Conservation (phyloP, 805 yeast species). For the Peterozyma toletana region DNA sequence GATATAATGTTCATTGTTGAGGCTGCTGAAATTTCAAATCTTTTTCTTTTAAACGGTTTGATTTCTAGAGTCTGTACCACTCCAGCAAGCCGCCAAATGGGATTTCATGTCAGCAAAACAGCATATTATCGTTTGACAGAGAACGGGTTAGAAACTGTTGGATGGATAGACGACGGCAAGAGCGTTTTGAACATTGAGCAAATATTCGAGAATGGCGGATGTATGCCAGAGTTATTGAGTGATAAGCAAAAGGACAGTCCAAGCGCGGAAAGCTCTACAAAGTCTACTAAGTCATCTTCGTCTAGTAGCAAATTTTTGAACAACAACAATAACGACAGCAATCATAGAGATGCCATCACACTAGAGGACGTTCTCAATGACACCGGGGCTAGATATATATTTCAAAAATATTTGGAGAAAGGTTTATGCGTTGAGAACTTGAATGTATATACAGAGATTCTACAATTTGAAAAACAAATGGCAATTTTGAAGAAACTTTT, state of each 20-base stretch:
- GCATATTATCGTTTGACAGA: conserved; percentile 35
- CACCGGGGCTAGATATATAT: conserved; percentile 68
- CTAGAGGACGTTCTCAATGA: conserved; percentile 48
- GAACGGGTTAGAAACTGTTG: conserved; percentile 31
- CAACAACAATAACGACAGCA: background rate
- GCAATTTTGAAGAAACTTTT: conserved; percentile 32
- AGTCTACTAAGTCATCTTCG: background rate
- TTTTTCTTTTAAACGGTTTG: conserved; percentile 39
- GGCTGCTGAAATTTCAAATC: conserved; percentile 43
- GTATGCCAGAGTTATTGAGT: background rate
- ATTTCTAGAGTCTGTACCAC: conserved; percentile 34
- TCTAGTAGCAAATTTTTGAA: background rate
- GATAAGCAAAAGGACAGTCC: no score
- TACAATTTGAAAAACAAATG: conserved; percentile 36
- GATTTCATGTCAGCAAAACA: conserved; percentile 26
- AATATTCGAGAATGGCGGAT: background rate
- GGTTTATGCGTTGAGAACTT: conserved; percentile 71
- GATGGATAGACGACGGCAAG: conserved; percentile 20
- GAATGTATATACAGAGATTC: conserved; percentile 61
- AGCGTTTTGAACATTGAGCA: background rate
- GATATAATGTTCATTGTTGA: conserved; percentile 50
- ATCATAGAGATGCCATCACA: conserved; percentile 6
- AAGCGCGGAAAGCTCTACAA: background rate
- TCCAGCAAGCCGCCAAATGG: conserved; percentile 25
- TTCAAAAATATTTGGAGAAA: conserved; percentile 55